Conservation (phyloP, 139 green algal genomes). For the Chlamydomonas sphaeroides region DNA sequence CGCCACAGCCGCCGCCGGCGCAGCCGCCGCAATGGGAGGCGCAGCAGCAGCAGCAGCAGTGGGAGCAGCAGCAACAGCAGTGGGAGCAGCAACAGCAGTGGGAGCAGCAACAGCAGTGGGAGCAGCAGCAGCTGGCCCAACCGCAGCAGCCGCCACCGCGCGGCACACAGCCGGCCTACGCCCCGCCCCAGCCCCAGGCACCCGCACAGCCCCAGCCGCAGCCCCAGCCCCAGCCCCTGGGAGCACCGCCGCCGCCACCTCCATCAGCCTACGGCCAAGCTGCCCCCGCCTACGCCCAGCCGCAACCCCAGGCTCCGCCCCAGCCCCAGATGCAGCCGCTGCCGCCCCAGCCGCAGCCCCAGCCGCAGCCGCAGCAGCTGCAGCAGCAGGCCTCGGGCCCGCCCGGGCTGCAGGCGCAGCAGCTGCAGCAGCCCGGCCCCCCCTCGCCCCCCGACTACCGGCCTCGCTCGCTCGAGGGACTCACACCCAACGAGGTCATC, state of each 20-base stretch:
- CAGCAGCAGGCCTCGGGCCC: too few relatives aligned
- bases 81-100: conserved; percentile 12
- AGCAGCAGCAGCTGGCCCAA: neutral
- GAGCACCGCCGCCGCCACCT: neutral
- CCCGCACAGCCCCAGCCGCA: neutral
- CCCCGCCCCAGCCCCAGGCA: too few relatives aligned
- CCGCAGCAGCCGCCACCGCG: neutral
- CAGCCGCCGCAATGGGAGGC: neutral
- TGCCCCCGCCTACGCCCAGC: neutral
- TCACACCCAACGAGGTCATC: conserved; percentile 39
- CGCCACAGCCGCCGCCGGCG: too few relatives aligned
- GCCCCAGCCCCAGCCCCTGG: neutral
- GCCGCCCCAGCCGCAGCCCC: neutral
- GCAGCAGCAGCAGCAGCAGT: conserved; percentile 19
- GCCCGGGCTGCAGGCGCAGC: neutral
- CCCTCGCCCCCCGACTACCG: neutral
- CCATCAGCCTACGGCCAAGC: neutral
- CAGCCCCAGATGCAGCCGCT: neutral
- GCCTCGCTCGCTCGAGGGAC: conserved; percentile 2
- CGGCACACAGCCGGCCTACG: too few relatives aligned
- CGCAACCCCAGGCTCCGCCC: neutral
- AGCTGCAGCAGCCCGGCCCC: too few relatives aligned
- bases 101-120: conserved; percentile 1
- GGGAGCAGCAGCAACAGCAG: neutral
- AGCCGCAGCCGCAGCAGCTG: neutral